Conservation (phyloP, 257 asterid species). For the Solanum sejunctum region DNA sequence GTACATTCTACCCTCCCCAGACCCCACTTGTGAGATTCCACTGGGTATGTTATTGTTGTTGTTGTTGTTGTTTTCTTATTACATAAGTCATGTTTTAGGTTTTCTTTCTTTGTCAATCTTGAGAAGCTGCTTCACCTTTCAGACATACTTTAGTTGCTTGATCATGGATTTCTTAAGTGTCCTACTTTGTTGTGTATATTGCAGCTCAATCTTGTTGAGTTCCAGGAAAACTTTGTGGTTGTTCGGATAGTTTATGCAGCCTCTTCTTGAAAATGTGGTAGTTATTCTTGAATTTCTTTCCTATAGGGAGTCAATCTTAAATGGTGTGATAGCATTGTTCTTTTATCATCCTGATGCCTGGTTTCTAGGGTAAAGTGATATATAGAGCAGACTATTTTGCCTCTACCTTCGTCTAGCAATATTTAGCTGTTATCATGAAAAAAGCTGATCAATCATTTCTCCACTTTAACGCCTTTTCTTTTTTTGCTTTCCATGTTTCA, state of each 20-base stretch:
- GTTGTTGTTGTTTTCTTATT: background rate
- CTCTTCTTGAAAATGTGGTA: background rate
- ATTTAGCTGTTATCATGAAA: background rate
- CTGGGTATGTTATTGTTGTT: too few species aligned
- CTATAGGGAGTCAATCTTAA: background rate
- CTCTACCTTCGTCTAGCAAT: background rate
- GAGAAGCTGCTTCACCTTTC: background rate
- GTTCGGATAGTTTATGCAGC: background rate
- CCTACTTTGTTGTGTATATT: background rate
- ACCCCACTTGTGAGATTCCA: too few species aligned
- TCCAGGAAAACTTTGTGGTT: background rate
- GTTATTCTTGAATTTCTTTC: background rate
- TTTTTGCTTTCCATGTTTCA: slow-evolving; percentile 16
- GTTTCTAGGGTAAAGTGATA: background rate
- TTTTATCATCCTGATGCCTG: background rate
- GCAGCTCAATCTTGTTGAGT: background rate
- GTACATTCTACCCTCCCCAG: too few species aligned
- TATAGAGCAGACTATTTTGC: background rate
- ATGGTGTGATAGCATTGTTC: background rate
- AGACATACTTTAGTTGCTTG: background rate
- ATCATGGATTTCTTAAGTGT: background rate
- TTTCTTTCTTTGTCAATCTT: background rate
- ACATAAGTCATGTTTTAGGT: background rate
- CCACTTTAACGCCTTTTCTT: slow-evolving; percentile 3
- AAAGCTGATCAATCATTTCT: background rate